phyloP scores from a whole-genome alignment of 176 grass and related monocot genomes.

The Cenchrus purpureus region DNA sequence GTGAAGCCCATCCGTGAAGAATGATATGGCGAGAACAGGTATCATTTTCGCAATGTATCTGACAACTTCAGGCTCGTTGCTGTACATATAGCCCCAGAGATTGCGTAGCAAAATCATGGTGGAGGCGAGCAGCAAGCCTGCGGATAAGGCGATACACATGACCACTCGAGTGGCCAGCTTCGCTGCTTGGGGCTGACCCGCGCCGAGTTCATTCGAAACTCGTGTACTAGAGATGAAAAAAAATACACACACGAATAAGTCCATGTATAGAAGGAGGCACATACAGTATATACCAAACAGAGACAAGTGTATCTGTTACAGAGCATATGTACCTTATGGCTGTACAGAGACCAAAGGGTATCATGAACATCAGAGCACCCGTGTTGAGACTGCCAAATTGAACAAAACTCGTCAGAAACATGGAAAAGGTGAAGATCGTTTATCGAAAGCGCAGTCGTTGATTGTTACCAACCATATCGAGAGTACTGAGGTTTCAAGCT shows the following conservation, averaged over 20 bases:
- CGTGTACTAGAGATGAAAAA: neutral
- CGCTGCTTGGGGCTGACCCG: slow-evolving; percentile 35
- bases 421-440: neutral
- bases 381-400: slow-evolving; percentile 29
- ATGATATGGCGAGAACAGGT: slow-evolving; percentile 28
- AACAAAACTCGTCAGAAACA: neutral
- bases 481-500: slow-evolving; percentile 14
- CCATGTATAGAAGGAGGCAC: too few relatives aligned
- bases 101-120: slow-evolving; percentile 24
- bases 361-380: slow-evolving; percentile 24
- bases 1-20: slow-evolving; percentile 24
- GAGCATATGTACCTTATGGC: neutral
- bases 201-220: slow-evolving; percentile 30
- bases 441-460: neutral
- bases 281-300: neutral
- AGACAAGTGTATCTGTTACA: neutral
- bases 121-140: slow-evolving; percentile 18
- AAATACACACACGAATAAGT: too few relatives aligned
- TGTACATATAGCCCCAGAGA: slow-evolving; percentile 38
- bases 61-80: slow-evolving; percentile 35
- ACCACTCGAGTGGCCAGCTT: slow-evolving; percentile 6
- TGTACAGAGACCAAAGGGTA: slow-evolving; percentile 10
- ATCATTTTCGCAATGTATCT: slow-evolving; percentile 32
- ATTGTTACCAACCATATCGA: slow-evolving; percentile 13
- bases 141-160: neutral